Conservation (phyloP, 2,329 filamentous ascomycete species). For the Colletotrichum plurivorum region DNA sequence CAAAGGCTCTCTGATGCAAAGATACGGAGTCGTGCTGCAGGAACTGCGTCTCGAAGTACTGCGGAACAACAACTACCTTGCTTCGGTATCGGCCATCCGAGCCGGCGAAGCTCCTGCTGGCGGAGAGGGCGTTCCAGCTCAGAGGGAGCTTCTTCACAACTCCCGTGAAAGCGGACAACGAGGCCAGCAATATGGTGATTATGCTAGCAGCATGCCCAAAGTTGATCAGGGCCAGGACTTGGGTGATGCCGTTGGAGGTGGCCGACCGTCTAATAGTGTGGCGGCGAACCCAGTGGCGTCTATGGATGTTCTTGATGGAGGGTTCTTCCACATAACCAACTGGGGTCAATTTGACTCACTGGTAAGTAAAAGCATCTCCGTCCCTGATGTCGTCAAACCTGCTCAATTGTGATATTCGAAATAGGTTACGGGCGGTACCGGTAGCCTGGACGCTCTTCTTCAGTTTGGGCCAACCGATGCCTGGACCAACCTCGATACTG, state of each 20-base stretch:
- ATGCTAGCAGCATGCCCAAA: background rate
- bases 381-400: background rate
- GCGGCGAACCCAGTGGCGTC: background rate
- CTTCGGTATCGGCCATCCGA: slow-evolving; percentile 9
- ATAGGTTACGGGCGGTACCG: slow-evolving; percentile 12
- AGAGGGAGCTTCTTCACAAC: background rate
- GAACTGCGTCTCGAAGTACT: slow-evolving; percentile 49
- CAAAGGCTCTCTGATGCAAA: slow-evolving; percentile 54
- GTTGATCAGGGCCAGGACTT: background rate
- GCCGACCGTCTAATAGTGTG: background rate
- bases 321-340: slow-evolving; percentile 41
- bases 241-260: background rate
- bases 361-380: slow-evolving; percentile 25
- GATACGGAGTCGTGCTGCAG: slow-evolving; percentile 58
- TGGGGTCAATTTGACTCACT: slow-evolving; percentile 47
- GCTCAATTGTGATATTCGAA: background rate
- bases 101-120: background rate
- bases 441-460: slow-evolving; percentile 7
- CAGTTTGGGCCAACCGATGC: background rate
- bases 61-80: slow-evolving; percentile 43
- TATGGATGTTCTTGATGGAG: slow-evolving; percentile 33
- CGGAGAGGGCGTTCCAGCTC: background rate
- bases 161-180: background rate
- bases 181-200: background rate
- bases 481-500: background rate